Base-by-base conservation (phyloP, 331 rosid species). In the Acacia pycnantha region DNA sequence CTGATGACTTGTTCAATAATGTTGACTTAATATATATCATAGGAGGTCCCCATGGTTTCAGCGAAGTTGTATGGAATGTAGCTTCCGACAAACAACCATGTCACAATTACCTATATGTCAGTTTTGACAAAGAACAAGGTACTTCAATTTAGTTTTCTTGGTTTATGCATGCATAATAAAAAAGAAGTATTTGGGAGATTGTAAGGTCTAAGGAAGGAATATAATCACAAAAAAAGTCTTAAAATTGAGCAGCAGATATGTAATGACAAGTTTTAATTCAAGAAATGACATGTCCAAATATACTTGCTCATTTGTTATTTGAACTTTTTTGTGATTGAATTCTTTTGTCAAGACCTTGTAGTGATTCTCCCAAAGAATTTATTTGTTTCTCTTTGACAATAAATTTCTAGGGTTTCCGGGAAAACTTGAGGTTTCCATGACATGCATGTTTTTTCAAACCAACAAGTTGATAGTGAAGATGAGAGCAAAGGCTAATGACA, bases 121-220 rank as follows among this genome's bases (percentile, higher is more conserved):
- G 92, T 74, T n/a, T n/a, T n/a, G n/a, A n/a, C n/a, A n/a, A n/a
- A n/a, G n/a, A 93, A 65, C 61, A 93, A 88, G 97, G 97, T 92
- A 51, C 64, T 2, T 15, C 6, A 53, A 3, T 54, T 21, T 54
- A 16, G 9, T 51, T 51, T 51, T 51, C n/a, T 51, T 18, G 54
- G 58, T 5, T 18, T 51, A 15, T 44, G 41, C 41, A 37, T 37
- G 6, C 6, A 37, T n/a, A n/a, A n/a, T n/a, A 37, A 0, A 44
- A 44, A 44, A 44, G 11, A 44, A 44, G 48, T 11, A 11, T 11
- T 44, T 44, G 13, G 48, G 3, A 44, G 48, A 44, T 44, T 44
- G 48, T 11, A 11, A 44, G 13, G 48, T 11, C 3, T 44, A 44
- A 44, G 3, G 48, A n/a, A 44, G 9, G 3, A 44, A 44, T 11